Evolutionary conservation across 2,329 filamentous ascomycete genomes (phyloP).

Genomic region (Penicillium griseofulvum): DNA sequence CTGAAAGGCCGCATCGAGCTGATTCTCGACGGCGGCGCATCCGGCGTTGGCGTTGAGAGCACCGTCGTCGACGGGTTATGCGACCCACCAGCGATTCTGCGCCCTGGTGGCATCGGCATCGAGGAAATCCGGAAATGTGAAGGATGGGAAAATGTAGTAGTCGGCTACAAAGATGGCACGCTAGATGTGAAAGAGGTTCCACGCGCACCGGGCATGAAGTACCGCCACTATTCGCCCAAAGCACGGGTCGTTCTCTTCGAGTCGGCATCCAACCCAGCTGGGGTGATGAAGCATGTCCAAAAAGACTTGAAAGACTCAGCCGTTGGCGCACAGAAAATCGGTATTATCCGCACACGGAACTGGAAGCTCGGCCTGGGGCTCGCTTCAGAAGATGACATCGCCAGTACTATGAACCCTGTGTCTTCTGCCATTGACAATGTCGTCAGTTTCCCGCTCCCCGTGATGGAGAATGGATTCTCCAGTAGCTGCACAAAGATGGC

Average conservation of each 20-base stretch:
- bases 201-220: conserved; percentile 96
- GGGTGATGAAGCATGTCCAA: conserved; percentile 32
- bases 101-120: conserved; percentile 83
- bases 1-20: conserved; percentile 76
- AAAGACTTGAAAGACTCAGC: conserved; percentile 34
- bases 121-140: conserved; percentile 70
- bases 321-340: conserved; percentile 32
- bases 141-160: conserved; percentile 77
- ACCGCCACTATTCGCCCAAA: conserved; percentile 93
- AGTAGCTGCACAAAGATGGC: conserved; percentile 34
- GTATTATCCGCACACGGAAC: conserved; percentile 41
- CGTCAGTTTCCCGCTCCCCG: conserved; percentile 27
- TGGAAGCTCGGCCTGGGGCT: conserved; percentile 35
- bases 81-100: conserved; percentile 73
- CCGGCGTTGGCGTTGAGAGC: conserved; percentile 88
- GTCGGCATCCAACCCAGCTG: conserved; percentile 39
- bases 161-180: conserved; percentile 75
- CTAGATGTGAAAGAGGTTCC: conserved; percentile 66
- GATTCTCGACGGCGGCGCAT: conserved; percentile 85
- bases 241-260: conserved; percentile 84
- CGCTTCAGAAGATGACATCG: conserved; percentile 20
- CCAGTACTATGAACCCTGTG: conserved; percentile 22
- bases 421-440: conserved; percentile 26
- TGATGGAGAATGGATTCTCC: conserved; percentile 22
- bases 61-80: conserved; percentile 92